Evolutionary conservation across 192 early-diverging fungal genomes (phyloP).

Genomic region (Geranomyces michiganensis): DNA sequence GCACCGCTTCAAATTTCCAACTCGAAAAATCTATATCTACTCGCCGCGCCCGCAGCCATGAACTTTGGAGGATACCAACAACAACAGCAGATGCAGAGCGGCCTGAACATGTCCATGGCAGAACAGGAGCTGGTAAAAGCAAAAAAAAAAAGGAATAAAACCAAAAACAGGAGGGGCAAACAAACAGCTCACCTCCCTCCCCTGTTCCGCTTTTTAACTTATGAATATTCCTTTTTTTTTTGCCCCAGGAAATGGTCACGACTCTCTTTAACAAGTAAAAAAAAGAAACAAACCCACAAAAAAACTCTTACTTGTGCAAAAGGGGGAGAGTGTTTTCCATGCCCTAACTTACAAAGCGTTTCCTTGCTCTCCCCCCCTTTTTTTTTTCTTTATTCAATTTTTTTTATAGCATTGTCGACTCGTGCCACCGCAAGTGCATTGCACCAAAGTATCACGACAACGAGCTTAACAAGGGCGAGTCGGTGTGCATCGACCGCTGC

Average conservation of each 20-base stretch:
- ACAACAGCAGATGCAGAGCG: constrained; percentile 24
- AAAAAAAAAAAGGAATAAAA: too few relatives aligned
- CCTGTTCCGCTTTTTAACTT: too few relatives aligned
- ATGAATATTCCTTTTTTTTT: neutral
- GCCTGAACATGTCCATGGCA: constrained; percentile 39
- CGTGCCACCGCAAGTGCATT: constrained; percentile 88
- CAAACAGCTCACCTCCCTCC: too few relatives aligned
- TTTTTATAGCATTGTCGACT: constrained; percentile 61
- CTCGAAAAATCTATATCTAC: too few relatives aligned
- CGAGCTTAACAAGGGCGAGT: constrained; percentile 88
- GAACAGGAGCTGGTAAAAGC: constrained; percentile 41
- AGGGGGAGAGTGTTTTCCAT: too few relatives aligned
- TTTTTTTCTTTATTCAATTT: neutral
- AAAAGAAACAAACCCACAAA: too few relatives aligned
- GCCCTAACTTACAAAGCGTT: too few relatives aligned
- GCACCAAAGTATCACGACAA: constrained; percentile 75
- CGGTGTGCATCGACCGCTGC: constrained; percentile 88
- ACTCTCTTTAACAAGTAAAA: constrained; percentile 43
- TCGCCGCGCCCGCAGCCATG: too few relatives aligned
- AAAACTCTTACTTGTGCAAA: too few relatives aligned
- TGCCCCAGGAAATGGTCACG: constrained; percentile 38
- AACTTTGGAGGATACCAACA: constrained; percentile 24
- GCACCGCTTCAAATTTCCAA: too few relatives aligned
- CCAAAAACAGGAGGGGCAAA: too few relatives aligned
- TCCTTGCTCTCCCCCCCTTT: neutral